Evolutionary conservation across 176 grass and related monocot species (phyloP), one percentile per base, ranked within the genome.

Genomic region (Oryza meridionalis): DNA sequence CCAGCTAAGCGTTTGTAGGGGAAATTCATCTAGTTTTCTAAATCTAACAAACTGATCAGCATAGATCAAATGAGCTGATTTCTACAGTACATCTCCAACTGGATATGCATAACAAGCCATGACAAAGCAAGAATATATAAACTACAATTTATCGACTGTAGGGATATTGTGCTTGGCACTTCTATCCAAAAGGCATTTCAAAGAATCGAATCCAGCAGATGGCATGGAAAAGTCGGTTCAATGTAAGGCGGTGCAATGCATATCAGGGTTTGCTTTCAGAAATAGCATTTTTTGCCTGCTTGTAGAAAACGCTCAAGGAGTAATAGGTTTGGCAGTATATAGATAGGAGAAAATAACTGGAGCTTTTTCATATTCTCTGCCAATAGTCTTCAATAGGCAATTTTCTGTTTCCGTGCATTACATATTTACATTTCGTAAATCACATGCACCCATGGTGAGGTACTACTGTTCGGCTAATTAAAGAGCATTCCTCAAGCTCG

Each of bases 81-180:
- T 74, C 29, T 32, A 69, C 5, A 68, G 79, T 74, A 45, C 17
- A 86, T 81, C 31, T 58, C 46, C 59, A 68, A 22, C 69, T 75
- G 21, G n/a, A 88, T 59, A 79, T 84, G 10, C 55, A 45, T 43
- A 74, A 29, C 31, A 72, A 21, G 66, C 14, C n/a, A 77, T 72
- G 67, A 83, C 43, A 45, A 45, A 67, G 47, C 46, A 79, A 73
- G 33, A 12, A 67, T 19, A 35, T 51, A 19, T 25, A 83, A 83
- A 49, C 11, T 51, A n/a, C 74, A 71, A 61, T 42, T 64, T 80
- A 75, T 31, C 0, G 43, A 21, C 67, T 26, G 67, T 15, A 65
- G 11, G 26, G 16, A 4, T 33, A 22, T 32, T 26, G 4, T 70
- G 65, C 21, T 70, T 24, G 40, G 10, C 42, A 44, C 14, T 71